Evolutionary conservation across 2,329 filamentous ascomycete genomes (phyloP).

Genomic region (Phialemonium atrogriseum): DNA sequence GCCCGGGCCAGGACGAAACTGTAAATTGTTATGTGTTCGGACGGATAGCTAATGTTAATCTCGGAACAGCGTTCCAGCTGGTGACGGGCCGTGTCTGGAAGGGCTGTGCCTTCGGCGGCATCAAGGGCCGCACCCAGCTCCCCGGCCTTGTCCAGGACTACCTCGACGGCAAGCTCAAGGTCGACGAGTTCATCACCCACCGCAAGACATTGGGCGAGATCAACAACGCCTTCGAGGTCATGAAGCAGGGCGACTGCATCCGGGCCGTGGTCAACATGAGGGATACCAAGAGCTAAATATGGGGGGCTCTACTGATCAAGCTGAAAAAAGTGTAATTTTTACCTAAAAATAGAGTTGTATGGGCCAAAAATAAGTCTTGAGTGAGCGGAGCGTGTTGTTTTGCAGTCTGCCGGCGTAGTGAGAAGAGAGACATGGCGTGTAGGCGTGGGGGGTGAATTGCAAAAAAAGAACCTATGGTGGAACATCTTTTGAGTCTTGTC

Average conservation of each 20-base stretch:
- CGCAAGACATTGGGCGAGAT: constrained; percentile 74
- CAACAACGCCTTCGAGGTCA: constrained; percentile 79
- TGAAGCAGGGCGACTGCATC: constrained; percentile 97
- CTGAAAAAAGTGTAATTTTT: too few relatives aligned
- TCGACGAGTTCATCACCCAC: constrained; percentile 99
- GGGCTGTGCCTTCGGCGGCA: constrained; percentile 94
- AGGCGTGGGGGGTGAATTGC: too few relatives aligned
- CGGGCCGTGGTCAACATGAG: constrained; percentile 73
- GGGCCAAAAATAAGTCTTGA: too few relatives aligned
- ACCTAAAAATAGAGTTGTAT: too few relatives aligned
- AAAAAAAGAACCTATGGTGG: too few relatives aligned
- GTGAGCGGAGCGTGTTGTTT: too few relatives aligned
- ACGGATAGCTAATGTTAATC: too few relatives aligned
- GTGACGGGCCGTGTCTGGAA: constrained; percentile 97
- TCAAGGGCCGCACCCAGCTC: constrained; percentile 94
- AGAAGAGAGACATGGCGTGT: too few relatives aligned
- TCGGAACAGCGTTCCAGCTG: constrained; percentile 82
- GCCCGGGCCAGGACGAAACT: too few relatives aligned
- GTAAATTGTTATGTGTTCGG: too few relatives aligned
- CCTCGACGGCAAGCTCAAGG: constrained; percentile 82
- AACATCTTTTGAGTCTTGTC: too few relatives aligned
- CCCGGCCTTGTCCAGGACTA: constrained; percentile 84
- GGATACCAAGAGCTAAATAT: constrained; percentile 2
- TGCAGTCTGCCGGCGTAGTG: too few relatives aligned
- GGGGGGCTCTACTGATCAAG: neutral